A percentile compares a stretch with the other conserved stretches of the same genome.
These are phyloP conservation scores for Gynandropsis gynandra DNA, from an alignment of 345 rosid species.

Conservation along the genomic window DNA sequence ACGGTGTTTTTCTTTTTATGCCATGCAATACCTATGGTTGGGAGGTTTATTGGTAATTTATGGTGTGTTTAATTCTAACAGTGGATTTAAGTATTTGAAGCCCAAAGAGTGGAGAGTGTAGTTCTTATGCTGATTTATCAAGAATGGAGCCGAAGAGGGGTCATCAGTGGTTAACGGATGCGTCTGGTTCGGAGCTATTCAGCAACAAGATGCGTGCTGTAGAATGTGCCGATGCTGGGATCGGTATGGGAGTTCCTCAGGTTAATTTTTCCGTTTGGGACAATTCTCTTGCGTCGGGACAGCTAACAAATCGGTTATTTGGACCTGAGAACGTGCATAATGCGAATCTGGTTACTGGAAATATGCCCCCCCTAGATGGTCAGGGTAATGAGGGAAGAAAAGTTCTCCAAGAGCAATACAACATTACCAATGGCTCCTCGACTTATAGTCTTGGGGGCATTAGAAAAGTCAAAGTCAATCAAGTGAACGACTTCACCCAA, in stretches of 20 bases:
- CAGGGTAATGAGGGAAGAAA: slow-evolving; percentile 18
- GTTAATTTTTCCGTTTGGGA: slow-evolving; percentile 43
- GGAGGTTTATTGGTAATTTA: background rate
- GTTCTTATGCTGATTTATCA: slow-evolving; percentile 6
- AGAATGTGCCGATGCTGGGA: slow-evolving; percentile 30
- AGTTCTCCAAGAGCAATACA: slow-evolving; percentile 28
- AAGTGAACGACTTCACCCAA: slow-evolving; percentile 40
- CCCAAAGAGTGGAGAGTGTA: slow-evolving; percentile 14
- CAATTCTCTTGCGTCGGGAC: slow-evolving; percentile 40
- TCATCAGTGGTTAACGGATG: slow-evolving; percentile 55
- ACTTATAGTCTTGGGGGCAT: slow-evolving; percentile 42
- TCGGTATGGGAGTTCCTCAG: slow-evolving; percentile 21
- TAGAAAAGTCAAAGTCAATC: slow-evolving; percentile 47
- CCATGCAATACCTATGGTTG: too few relatives aligned
- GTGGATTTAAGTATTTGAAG: slow-evolving; percentile 6
- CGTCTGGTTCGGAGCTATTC: slow-evolving; percentile 42
- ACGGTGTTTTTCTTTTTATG: too few relatives aligned
- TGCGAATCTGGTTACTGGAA: slow-evolving; percentile 33
- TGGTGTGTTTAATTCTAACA: slow-evolving; percentile 11
- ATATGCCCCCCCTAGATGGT: slow-evolving; percentile 28
- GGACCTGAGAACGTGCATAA: slow-evolving; percentile 44
- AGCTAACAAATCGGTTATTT: slow-evolving; percentile 40
- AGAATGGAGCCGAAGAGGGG: slow-evolving; percentile 39
- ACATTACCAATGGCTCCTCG: slow-evolving; percentile 38
- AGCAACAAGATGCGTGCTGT: slow-evolving; percentile 62